Evolutionary conservation across 306 rosid species (phyloP).

Genomic region (Cucumis melo): DNA sequence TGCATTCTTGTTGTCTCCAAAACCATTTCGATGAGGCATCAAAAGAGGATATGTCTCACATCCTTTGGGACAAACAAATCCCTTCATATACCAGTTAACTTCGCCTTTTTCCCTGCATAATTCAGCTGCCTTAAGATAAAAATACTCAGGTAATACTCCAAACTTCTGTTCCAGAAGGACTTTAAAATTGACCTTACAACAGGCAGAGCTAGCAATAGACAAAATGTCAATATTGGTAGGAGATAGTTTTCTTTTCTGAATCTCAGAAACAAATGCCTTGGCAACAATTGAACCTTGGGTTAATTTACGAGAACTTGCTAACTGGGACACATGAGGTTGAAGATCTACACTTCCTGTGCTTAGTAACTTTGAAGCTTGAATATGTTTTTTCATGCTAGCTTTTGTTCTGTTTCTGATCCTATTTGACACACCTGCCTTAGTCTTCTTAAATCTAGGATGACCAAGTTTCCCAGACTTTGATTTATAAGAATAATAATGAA

Average conservation of each 20-base stretch:
- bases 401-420: slow-evolving; percentile 73
- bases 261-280: slow-evolving; percentile 70
- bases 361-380: slow-evolving; percentile 56
- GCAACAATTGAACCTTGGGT: slow-evolving; percentile 75
- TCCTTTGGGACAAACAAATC: slow-evolving; percentile 65
- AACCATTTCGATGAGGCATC: slow-evolving; percentile 36
- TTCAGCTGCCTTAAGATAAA: slow-evolving; percentile 83
- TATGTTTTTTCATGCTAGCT: slow-evolving; percentile 55
- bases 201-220: slow-evolving; percentile 59
- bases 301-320: slow-evolving; percentile 35
- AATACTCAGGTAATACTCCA: slow-evolving; percentile 59
- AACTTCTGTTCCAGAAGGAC: slow-evolving; percentile 55
- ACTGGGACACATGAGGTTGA: slow-evolving; percentile 30
- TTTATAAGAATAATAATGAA: slow-evolving; percentile 71
- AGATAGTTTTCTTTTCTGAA: slow-evolving; percentile 64
- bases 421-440: slow-evolving; percentile 62
- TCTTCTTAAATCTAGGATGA: slow-evolving; percentile 66
- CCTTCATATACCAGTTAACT: slow-evolving; percentile 62
- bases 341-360: slow-evolving; percentile 25
- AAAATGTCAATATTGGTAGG: slow-evolving; percentile 66
- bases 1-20: slow-evolving; percentile 15
- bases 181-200: slow-evolving; percentile 68
- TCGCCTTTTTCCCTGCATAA: slow-evolving; percentile 71
- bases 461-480: slow-evolving; percentile 89
- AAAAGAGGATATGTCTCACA: slow-evolving; percentile 39